Base-by-base conservation (phyloP, 495 filamentous ascomycete genomes). In the Daldinia concentrica region DNA sequence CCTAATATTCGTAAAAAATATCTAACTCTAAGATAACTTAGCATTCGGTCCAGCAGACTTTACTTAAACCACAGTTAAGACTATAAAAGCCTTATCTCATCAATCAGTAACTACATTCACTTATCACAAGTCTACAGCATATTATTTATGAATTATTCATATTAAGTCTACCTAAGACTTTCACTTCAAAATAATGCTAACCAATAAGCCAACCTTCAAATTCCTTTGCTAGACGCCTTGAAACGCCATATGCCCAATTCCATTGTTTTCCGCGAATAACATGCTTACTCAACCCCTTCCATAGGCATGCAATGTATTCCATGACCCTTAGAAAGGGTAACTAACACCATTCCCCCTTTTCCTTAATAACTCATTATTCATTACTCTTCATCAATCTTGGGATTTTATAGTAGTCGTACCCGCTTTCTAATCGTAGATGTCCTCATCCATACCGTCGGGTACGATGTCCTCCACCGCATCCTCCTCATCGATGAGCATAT, bases 381-480 rank as follows among this genome's bases (percentile, higher is more conserved):
- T 63, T 19, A 17, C 5, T 66, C 56, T 17, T 60, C 11, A 19
- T 54, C 57, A 60, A 60, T 66, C 26, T 17, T 24, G 30, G 7
- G 17, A 15, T 43, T 6, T 3, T 34, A 17, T 6, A 29, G 12
- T 29, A 26, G 12, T 29, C n/a, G 19, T 5, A 4, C 17, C 34
- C 30, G 52, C 17, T 36, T 41, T 75, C 58, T 81, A 79, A 60
- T 91, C 88, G 80, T 94, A 94, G 34, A 94, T 86, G 63, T 87
- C 86, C 71, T 88, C 86, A 76, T 93, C 92, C 90, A 92, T 91
- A 64, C 89, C 89, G 26, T 86, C 88, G 71, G 91, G 90, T 26
- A 87, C 82, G 60, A 92, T 83, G 69, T 89, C 87, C 22, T 91
- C 91, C 26, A 89, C 74, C 1, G 91, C 86, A 51, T 94, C 92